Evolutionary conservation across 2,329 filamentous ascomycete genomes (phyloP), one percentile per base, ranked within the genome.

Genomic region (Torrubiellomyces zombiae): DNA sequence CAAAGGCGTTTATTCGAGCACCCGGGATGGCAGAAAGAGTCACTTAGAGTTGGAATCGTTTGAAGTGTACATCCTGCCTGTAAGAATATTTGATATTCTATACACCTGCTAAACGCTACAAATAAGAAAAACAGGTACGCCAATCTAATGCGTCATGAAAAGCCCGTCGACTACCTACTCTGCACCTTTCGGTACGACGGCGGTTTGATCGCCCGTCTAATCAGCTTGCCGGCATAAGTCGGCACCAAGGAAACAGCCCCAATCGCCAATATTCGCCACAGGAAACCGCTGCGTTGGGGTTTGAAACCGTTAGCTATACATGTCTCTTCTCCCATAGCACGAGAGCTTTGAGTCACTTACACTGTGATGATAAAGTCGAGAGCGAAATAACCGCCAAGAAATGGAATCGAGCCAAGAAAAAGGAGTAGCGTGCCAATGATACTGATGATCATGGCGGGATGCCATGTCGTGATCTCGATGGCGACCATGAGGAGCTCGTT

Each of bases 401-500:
- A 92, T 3, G 89, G 89, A 12, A 95, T 60, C 19, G 72, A 82
- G 3, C 71, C 81, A 14, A 85, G 59, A 42, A 80, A 98, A n/a
- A 86, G 48, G 15, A 76, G 47, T 21, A 79, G 75, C 0, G 89
- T 98, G 9, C 81, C 85, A 5, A 93, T 43, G 32, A 95, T 77
- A 36, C 67, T 75, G 25, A 80, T 56, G 27, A 92, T 75, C 85
- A 95, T 95, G 33, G 86, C 63, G 19, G 77, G 77, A 50, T 95
- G 89, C 89, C 89, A 98, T 0, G 89, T 98, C 4, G 82, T 93
- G 39, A 98, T 80, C 46, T 93, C 80, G 30, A 92, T 81, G 4
- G 85, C 86, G 3, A 95, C 89, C 91, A 98, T 98, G 39, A 91
- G 67, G 31, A 98, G 66, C 48, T 98, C 89, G 48, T 95, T 98